These are phyloP conservation scores for Botryobasidium botryosum DNA, from an alignment of 768 basidiomycete genomes.

Conservation along the genomic window DNA sequence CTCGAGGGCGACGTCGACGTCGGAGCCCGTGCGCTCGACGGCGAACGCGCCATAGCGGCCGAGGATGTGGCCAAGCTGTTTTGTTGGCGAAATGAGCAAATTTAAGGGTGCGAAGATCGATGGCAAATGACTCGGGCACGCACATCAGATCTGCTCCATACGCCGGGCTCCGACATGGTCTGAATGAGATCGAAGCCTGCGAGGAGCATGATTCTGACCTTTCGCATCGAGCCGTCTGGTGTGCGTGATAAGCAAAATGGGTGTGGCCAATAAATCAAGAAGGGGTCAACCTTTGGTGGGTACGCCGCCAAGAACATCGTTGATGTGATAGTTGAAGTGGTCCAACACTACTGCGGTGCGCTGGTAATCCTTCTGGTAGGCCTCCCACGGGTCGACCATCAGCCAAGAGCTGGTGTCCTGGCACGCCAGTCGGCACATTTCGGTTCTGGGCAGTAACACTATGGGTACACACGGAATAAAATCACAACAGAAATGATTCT, in stretches of 20 bases:
- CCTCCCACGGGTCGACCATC: constrained; percentile 98
- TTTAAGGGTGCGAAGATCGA: constrained; percentile 5
- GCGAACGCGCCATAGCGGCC: constrained; percentile 90
- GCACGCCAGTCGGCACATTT: constrained; percentile 78
- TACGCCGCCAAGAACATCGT: constrained; percentile 70
- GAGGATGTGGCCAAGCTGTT: constrained; percentile 85
- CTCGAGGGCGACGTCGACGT: constrained; percentile 70
- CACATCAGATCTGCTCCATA: constrained; percentile 91
- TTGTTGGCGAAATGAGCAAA: neutral
- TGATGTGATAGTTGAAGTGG: constrained; percentile 92
- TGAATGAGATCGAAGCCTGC: constrained; percentile 97
- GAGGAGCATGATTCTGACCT: constrained; percentile 78
- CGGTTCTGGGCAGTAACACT: constrained; percentile 43
- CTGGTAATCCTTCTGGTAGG: constrained; percentile 74
- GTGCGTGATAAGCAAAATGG: neutral
- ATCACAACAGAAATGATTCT: constrained; percentile 26
- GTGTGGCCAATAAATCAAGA: too few species aligned
- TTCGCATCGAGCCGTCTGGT: constrained; percentile 34
- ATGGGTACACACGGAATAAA: neutral
- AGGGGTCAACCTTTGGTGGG: too few species aligned
- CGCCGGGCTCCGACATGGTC: constrained; percentile 96
- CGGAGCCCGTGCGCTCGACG: constrained; percentile 87
- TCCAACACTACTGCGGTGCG: constrained; percentile 94
- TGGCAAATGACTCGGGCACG: constrained; percentile 19
- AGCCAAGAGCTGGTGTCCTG: constrained; percentile 86